These are phyloP conservation scores for Heterobasidion parviporum DNA, from an alignment of 1,284 basidiomycete species.

Conservation along the genomic window DNA sequence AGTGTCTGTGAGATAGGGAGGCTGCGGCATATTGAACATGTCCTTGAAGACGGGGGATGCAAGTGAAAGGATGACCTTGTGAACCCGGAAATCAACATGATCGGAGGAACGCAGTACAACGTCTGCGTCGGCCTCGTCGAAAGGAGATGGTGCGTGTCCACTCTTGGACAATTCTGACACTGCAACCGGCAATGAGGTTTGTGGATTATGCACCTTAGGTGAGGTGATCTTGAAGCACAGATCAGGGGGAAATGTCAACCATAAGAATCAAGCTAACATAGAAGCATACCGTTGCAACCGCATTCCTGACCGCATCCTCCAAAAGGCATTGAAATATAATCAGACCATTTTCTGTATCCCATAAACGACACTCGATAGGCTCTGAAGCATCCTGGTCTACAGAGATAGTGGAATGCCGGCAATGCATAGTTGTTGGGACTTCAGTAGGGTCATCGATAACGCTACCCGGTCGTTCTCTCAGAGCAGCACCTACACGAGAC, in stretches of 20 bases:
- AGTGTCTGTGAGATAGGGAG: background rate
- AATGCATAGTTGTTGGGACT: background rate
- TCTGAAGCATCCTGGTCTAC: background rate
- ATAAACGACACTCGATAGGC: too few relatives aligned
- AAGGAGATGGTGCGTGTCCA: slow-evolving; percentile 1
- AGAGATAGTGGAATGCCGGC: background rate
- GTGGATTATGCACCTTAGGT: too few relatives aligned
- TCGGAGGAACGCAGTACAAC: slow-evolving; percentile 6
- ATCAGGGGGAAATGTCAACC: too few relatives aligned
- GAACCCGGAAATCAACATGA: slow-evolving; percentile 7
- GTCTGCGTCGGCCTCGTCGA: slow-evolving; percentile 4
- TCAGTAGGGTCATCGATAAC: background rate
- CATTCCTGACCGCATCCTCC: too few relatives aligned
- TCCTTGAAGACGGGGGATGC: slow-evolving; percentile 8
- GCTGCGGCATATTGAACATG: slow-evolving; percentile 7
- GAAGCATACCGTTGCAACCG: too few relatives aligned
- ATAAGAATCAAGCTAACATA: too few relatives aligned
- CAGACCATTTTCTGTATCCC: too few relatives aligned
- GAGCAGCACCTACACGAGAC: background rate
- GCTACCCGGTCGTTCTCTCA: background rate
- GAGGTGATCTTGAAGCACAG: too few relatives aligned
- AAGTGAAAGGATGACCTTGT: slow-evolving; percentile 6
- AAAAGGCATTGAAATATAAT: too few relatives aligned
- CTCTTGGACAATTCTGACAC: too few relatives aligned
- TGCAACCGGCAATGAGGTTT: too few relatives aligned